Percentiles rank a stretch among this genome's conserved stretches.
These are phyloP conservation scores for Diplotaxis tenuifolia DNA, from an alignment of 345 rosid genomes.

Conservation along the genomic window DNA sequence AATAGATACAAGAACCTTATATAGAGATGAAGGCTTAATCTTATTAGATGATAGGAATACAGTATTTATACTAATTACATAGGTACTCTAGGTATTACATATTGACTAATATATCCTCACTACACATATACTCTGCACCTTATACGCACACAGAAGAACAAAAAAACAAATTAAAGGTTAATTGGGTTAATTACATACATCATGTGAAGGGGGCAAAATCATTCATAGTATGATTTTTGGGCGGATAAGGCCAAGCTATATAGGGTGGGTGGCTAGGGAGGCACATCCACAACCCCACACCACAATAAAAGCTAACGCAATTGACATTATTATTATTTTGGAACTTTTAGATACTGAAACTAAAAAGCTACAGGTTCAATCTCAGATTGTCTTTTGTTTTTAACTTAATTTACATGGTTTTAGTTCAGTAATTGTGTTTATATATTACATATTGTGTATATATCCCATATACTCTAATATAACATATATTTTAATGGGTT, in stretches of 20 bases:
- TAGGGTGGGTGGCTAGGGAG: constrained; percentile 36
- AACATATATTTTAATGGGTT: not conserved
- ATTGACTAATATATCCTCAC: too few species aligned
- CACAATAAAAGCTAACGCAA: not conserved
- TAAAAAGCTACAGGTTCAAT: not conserved
- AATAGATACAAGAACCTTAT: not conserved
- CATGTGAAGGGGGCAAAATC: constrained; percentile 25
- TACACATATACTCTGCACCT: too few species aligned
- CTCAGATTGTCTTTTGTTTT: not conserved
- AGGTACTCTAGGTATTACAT: too few species aligned
- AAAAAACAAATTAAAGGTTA: not conserved
- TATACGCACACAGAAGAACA: not conserved
- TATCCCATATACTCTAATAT: not conserved
- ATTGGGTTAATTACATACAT: not conserved
- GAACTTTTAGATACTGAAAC: not conserved
- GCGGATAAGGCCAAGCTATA: constrained; percentile 23
- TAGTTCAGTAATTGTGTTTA: not conserved
- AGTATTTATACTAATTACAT: too few species aligned
- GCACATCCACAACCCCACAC: constrained; percentile 20
- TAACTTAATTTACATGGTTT: not conserved
- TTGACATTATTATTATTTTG: not conserved
- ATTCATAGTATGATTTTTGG: constrained; percentile 20
- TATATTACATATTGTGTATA: not conserved
- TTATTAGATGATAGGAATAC: too few species aligned
- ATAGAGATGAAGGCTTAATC: too few species aligned